Conservation (phyloP, 1,284 basidiomycete genomes). For the Mycena sp. region DNA sequence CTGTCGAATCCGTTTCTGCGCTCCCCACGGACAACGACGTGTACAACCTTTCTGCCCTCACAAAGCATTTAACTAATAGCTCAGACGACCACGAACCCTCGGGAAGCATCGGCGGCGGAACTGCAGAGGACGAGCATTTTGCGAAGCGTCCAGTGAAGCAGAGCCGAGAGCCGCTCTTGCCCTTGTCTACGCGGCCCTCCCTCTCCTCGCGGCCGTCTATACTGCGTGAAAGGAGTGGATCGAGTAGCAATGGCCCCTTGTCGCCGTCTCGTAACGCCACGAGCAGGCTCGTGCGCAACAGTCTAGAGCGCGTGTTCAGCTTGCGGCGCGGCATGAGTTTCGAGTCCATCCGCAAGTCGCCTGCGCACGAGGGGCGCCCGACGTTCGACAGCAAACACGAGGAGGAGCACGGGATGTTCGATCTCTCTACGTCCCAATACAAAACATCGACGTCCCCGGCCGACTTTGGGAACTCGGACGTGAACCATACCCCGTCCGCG, state of each 20-base stretch:
- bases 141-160: slow-evolving; percentile 57
- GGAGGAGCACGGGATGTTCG: slow-evolving; percentile 41
- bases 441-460: slow-evolving; percentile 22
- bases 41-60: slow-evolving; percentile 42
- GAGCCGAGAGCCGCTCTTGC: slow-evolving; percentile 75
- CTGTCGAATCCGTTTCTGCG: slow-evolving; percentile 37
- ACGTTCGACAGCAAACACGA: slow-evolving; percentile 33
- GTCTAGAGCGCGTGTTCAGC: slow-evolving; percentile 63
- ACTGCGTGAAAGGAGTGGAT: slow-evolving; percentile 34
- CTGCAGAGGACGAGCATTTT: slow-evolving; percentile 43
- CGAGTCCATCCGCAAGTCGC: slow-evolving; percentile 53
- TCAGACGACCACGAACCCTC: slow-evolving; percentile 42
- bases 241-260: slow-evolving; percentile 36
- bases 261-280: slow-evolving; percentile 43
- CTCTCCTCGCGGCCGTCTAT: slow-evolving; percentile 28
- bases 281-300: slow-evolving; percentile 56
- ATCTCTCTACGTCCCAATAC: slow-evolving; percentile 31
- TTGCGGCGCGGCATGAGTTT: slow-evolving; percentile 62
- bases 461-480: slow-evolving; percentile 14
- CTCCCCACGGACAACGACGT: slow-evolving; percentile 36
- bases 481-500: slow-evolving; percentile 36
- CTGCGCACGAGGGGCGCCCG: slow-evolving; percentile 18
- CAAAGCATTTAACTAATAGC: slow-evolving; percentile 36
- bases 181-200: slow-evolving; percentile 43
- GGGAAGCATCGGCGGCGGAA: slow-evolving; percentile 34